phyloP scores from a whole-genome alignment of 2,329 filamentous ascomycete species.

The Venturia asperata region DNA sequence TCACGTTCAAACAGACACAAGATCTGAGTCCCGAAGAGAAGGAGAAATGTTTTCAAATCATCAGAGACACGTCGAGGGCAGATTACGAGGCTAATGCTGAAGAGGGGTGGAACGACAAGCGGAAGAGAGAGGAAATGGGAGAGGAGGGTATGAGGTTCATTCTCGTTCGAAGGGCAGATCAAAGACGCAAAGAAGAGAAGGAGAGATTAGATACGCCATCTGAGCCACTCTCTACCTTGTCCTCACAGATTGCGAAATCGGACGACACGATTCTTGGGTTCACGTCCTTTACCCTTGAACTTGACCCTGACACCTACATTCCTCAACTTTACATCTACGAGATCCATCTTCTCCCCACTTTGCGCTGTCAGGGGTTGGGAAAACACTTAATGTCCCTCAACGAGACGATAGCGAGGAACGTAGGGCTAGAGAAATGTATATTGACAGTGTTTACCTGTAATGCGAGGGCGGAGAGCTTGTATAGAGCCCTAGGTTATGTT shows the following conservation, averaged over 20 bases:
- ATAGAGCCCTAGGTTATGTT: conserved; percentile 15
- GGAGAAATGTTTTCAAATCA: conserved; percentile 16
- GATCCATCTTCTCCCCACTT: conserved; percentile 5
- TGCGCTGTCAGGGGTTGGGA: conserved; percentile 13
- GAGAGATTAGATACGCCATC: background rate
- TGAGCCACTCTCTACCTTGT: background rate
- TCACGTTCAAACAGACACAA: background rate
- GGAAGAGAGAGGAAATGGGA: conserved; percentile 17
- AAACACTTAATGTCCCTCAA: conserved; percentile 11
- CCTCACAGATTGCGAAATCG: background rate
- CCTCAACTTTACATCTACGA: conserved; percentile 19
- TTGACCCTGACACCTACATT: background rate
- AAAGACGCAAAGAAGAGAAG: background rate
- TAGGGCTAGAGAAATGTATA: conserved; percentile 12
- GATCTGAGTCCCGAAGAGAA: background rate
- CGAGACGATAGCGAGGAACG: background rate
- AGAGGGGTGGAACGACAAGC: conserved; percentile 16
- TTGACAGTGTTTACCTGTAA: conserved; percentile 19
- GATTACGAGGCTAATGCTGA: conserved; percentile 13
- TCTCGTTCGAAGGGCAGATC: background rate
- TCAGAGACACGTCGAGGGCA: conserved; percentile 11
- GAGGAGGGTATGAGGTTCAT: conserved; percentile 18
- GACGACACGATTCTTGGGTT: conserved; percentile 4
- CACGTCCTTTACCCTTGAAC: conserved; percentile 16
- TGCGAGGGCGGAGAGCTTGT: conserved; percentile 13